Percentiles rank a stretch among this genome's conserved stretches.
Conservation (phyloP, 2,329 filamentous ascomycete species). For the Microsporum canis region DNA sequence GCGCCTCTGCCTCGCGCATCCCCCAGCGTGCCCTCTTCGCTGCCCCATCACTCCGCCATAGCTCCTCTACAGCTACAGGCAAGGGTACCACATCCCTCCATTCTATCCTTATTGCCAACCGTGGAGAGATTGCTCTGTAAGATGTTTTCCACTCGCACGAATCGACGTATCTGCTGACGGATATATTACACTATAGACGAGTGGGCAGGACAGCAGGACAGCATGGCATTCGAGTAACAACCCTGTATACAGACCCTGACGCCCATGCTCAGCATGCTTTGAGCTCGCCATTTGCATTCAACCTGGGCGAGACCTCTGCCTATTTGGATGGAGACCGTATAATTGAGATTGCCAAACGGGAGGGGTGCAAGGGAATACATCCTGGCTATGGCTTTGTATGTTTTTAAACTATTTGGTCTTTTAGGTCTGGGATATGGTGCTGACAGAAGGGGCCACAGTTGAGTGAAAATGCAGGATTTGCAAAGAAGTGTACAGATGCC, state of each 20-base stretch:
- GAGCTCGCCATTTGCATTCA: constrained; percentile 70
- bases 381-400: constrained; percentile 80
- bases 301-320: constrained; percentile 63
- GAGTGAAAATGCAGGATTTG: constrained; percentile 87
- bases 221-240: constrained; percentile 85
- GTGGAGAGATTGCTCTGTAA: constrained; percentile 83
- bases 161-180: neutral
- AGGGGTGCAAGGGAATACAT: constrained; percentile 83
- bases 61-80: constrained; percentile 8
- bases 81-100: constrained; percentile 38
- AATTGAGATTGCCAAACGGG: constrained; percentile 71
- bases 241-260: constrained; percentile 89
- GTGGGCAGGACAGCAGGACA: constrained; percentile 79
- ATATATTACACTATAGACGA: constrained; percentile 38
- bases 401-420: neutral
- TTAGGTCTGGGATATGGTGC: neutral
- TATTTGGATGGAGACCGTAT: constrained; percentile 93
- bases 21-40: constrained; percentile 12
- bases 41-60: constrained; percentile 8
- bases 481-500: constrained; percentile 73
- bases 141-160: constrained; percentile 12
- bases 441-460: constrained; percentile 34
- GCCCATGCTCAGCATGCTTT: constrained; percentile 76
- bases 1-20: constrained; percentile 13
- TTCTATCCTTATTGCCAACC: constrained; percentile 89